Evolutionary conservation across 768 basidiomycete species (phyloP).

Genomic region (Mycena kentingensis): DNA sequence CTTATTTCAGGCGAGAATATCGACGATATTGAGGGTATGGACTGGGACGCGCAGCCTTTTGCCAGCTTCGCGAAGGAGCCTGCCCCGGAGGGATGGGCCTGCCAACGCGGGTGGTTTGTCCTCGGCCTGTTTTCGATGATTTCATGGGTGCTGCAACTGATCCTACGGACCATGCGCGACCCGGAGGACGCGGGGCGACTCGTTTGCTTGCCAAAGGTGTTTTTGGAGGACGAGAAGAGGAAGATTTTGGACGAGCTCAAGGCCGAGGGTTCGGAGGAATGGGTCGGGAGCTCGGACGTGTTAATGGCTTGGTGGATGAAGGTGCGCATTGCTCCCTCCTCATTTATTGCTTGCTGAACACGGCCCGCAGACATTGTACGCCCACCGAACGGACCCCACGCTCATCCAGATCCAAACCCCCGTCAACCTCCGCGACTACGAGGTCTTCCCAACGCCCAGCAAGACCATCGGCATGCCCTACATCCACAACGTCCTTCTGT

Average conservation of each 20-base stretch:
- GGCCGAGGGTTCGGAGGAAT: background rate
- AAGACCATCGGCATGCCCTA: slow-evolving; percentile 1
- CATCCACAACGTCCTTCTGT: slow-evolving; percentile 15
- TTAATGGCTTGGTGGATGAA: background rate
- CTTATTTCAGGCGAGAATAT: too few relatives aligned
- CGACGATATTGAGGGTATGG: too few relatives aligned
- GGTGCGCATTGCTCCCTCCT: too few relatives aligned
- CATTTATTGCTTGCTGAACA: background rate
- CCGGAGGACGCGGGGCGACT: background rate
- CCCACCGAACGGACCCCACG: slow-evolving; percentile 2
- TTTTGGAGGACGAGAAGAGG: background rate
- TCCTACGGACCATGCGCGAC: background rate
- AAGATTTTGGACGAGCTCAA: background rate
- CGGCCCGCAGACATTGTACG: background rate
- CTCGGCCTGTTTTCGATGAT: too few relatives aligned
- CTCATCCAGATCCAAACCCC: slow-evolving; percentile 16
- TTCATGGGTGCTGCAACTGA: too few relatives aligned
- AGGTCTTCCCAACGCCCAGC: slow-evolving; percentile 7
- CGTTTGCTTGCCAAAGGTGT: background rate
- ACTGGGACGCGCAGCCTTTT: too few relatives aligned
- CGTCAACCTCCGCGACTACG: slow-evolving; percentile 8
- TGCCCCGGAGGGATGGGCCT: too few relatives aligned
- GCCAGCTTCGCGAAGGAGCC: too few relatives aligned
- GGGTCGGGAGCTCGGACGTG: background rate
- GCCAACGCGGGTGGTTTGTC: too few relatives aligned